phyloP scores from a whole-genome alignment of 805 yeast genomes.

The Candida yuanshanica region DNA sequence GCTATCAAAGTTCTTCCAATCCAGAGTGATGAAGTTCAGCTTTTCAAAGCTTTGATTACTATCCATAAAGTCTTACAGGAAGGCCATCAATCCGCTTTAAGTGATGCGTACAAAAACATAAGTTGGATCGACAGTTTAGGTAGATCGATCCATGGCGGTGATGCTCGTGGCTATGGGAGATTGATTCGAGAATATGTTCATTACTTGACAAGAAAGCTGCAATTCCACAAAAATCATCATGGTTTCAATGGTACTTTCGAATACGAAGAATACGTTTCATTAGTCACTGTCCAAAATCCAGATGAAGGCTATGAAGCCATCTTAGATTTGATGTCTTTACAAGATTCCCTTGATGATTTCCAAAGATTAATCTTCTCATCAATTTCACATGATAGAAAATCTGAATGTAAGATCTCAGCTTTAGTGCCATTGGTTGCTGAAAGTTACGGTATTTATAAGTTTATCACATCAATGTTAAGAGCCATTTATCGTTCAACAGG shows the following conservation, averaged over 20 bases:
- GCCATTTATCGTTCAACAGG: conserved; percentile 75
- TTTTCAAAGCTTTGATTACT: conserved; percentile 79
- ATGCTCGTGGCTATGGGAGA: conserved; percentile 52
- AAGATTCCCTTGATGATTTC: conserved; percentile 75
- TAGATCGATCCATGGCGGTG: conserved; percentile 40
- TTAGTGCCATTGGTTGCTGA: conserved; percentile 88
- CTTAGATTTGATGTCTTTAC: conserved; percentile 77
- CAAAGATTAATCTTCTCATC: conserved; percentile 72
- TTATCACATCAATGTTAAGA: conserved; percentile 82
- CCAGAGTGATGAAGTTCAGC: conserved; percentile 74
- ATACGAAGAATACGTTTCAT: conserved; percentile 88
- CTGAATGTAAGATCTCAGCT: conserved; percentile 79
- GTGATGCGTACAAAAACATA: conserved; percentile 73
- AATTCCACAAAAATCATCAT: conserved; percentile 77
- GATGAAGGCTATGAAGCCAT: conserved; percentile 93
- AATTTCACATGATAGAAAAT: conserved; percentile 49
- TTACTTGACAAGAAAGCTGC: conserved; percentile 65
- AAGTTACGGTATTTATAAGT: conserved; percentile 88
- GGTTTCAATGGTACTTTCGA: conserved; percentile 95
- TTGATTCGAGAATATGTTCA: conserved; percentile 73
- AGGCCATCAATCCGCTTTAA: conserved; percentile 84
- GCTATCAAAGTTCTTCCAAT: conserved; percentile 74
- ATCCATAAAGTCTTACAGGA: conserved; percentile 94
- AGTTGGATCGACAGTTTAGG: conserved; percentile 75
- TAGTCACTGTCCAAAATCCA: conserved; percentile 85